Percentiles rank a stretch among this genome's conserved stretches.
Conservation (phyloP, 768 basidiomycete species). For the Phylloporus sp. region DNA sequence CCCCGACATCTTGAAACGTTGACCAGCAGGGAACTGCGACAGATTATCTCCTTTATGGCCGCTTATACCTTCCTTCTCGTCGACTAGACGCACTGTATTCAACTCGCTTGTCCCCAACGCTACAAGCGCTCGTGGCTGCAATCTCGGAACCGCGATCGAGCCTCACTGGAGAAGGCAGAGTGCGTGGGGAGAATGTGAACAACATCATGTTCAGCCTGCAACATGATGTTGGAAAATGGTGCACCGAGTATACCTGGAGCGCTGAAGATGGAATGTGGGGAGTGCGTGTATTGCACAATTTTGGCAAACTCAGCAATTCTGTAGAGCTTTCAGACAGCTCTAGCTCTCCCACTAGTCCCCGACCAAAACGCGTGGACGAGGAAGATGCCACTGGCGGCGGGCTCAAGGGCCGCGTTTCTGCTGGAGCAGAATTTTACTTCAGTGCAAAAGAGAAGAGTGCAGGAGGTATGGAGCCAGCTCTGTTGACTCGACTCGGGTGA, state of each 20-base stretch:
- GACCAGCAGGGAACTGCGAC: slow-evolving; percentile 16
- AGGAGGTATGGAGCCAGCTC: slow-evolving; percentile 53
- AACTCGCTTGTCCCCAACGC: slow-evolving; percentile 69
- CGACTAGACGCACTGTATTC: slow-evolving; percentile 89
- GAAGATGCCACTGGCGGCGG: slow-evolving; percentile 93
- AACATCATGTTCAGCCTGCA: slow-evolving; percentile 83
- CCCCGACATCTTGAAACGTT: slow-evolving; percentile 13
- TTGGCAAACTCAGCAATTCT: slow-evolving; percentile 60
- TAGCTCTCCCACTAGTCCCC: slow-evolving; percentile 23
- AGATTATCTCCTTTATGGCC: slow-evolving; percentile 95
- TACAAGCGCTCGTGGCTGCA: slow-evolving; percentile 80
- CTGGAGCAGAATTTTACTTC: slow-evolving; percentile 91
- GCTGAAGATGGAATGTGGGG: slow-evolving; percentile 95
- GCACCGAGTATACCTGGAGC: slow-evolving; percentile 92
- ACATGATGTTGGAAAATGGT: slow-evolving; percentile 90
- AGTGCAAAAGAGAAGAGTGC: slow-evolving; percentile 91
- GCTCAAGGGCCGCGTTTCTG: slow-evolving; percentile 82
- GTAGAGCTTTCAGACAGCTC: slow-evolving; percentile 36
- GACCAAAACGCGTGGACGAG: slow-evolving; percentile 84
- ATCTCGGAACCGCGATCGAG: slow-evolving; percentile 75
- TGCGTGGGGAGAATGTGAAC: slow-evolving; percentile 47
- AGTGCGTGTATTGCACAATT: slow-evolving; percentile 83
- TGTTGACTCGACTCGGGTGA: neutral
- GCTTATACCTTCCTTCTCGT: slow-evolving; percentile 85
- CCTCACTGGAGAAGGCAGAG: slow-evolving; percentile 37